Conservation (phyloP, 495 filamentous ascomycete genomes). For the Glarea lozoyensis region DNA sequence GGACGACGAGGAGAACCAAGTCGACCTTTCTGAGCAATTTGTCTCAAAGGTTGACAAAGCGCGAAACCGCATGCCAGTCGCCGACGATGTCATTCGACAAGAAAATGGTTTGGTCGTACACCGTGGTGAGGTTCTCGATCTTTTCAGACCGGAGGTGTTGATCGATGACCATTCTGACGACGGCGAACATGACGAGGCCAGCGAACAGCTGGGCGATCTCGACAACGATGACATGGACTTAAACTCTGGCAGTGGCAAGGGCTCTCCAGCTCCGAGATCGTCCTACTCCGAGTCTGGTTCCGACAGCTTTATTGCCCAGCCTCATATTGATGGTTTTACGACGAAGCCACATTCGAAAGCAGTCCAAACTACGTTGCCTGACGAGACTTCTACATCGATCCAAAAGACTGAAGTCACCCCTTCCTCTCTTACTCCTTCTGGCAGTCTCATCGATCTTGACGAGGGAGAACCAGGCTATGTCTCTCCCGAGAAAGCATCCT, state of each 20-base stretch:
- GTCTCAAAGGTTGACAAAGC: constrained; percentile 4
- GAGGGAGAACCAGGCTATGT: background rate
- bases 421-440: too few species aligned
- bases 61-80: constrained; percentile 1
- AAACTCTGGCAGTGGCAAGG: too few species aligned
- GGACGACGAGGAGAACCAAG: constrained; percentile 10
- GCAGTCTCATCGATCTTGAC: background rate
- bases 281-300: too few species aligned
- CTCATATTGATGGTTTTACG: too few species aligned
- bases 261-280: too few species aligned
- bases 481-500: background rate
- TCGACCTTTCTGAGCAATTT: constrained; percentile 5
- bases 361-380: too few species aligned
- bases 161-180: background rate
- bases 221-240: too few species aligned
- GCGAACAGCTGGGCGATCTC: too few species aligned
- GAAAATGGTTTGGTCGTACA: constrained; percentile 25
- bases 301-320: too few species aligned
- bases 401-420: too few species aligned
- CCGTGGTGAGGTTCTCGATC: constrained; percentile 28
- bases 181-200: background rate
- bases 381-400: too few species aligned
- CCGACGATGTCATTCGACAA: constrained; percentile 21
- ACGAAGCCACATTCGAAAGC: too few species aligned
- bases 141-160: constrained; percentile 21